phyloP scores from a whole-genome alignment of 2,329 filamentous ascomycete species.

The Venturia aucupariae region DNA sequence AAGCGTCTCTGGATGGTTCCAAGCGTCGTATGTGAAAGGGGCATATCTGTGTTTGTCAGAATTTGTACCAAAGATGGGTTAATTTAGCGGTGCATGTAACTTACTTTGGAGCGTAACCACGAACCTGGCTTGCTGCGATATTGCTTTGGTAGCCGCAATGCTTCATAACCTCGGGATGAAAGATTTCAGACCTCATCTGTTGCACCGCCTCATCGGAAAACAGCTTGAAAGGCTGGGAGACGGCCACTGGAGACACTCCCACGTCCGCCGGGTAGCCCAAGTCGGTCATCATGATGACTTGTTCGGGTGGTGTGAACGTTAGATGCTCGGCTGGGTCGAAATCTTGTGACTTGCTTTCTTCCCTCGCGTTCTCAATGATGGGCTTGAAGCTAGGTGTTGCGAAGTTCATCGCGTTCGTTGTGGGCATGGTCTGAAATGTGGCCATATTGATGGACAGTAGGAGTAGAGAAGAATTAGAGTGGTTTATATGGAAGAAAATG shows the following conservation, averaged over 20 bases:
- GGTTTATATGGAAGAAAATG: not conserved
- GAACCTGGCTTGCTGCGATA: slow-evolving; percentile 45
- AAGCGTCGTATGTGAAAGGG: slow-evolving; percentile 55
- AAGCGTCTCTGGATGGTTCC: slow-evolving; percentile 48
- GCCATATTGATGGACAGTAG: slow-evolving; percentile 10
- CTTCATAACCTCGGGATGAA: slow-evolving; percentile 43
- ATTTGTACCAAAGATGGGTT: slow-evolving; percentile 13
- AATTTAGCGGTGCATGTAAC: slow-evolving; percentile 22
- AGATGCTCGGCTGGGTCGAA: slow-evolving; percentile 52
- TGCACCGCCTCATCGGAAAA: slow-evolving; percentile 53
- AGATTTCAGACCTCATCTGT: slow-evolving; percentile 54
- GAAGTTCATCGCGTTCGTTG: slow-evolving; percentile 17
- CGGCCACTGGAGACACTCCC: slow-evolving; percentile 54
- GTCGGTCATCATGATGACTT: slow-evolving; percentile 52
- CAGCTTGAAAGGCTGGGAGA: slow-evolving; percentile 55
- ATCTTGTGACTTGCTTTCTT: slow-evolving; percentile 16
- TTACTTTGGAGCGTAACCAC: slow-evolving; percentile 49
- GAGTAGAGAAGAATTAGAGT: not conserved
- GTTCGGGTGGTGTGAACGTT: slow-evolving; percentile 40
- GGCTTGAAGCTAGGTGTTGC: slow-evolving; percentile 23
- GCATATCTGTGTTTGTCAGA: slow-evolving; percentile 38
- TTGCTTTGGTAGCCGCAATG: slow-evolving; percentile 52
- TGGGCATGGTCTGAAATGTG: slow-evolving; percentile 14
- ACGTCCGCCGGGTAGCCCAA: slow-evolving; percentile 45
- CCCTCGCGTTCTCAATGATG: slow-evolving; percentile 23